phyloP scores from a whole-genome alignment of 2,329 filamentous ascomycete genomes.

The Colletotrichum coccodes region DNA sequence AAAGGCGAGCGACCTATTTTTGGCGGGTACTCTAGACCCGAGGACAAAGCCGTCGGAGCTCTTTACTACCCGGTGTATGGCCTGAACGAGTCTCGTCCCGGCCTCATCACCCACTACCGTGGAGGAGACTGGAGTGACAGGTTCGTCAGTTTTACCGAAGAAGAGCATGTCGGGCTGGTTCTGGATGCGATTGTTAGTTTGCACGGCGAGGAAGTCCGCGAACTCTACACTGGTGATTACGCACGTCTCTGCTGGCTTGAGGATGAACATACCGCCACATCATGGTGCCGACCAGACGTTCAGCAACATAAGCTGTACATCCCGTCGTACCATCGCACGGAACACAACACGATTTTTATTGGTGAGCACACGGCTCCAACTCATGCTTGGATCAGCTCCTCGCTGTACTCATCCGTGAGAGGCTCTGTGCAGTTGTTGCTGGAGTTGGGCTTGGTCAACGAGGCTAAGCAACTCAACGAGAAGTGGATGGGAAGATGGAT shows the following conservation, averaged over 20 bases:
- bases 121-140: slow-evolving; percentile 46
- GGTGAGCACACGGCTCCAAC: slow-evolving; percentile 47
- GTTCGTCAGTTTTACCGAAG: slow-evolving; percentile 53
- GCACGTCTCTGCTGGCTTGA: slow-evolving; percentile 45
- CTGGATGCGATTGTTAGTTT: slow-evolving; percentile 74
- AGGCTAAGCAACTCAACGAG: slow-evolving; percentile 37
- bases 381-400: slow-evolving; percentile 45
- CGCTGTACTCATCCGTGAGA: slow-evolving; percentile 41
- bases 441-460: slow-evolving; percentile 36
- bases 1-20: slow-evolving; percentile 58
- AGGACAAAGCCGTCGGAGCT: slow-evolving; percentile 66
- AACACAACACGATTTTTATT: slow-evolving; percentile 46
- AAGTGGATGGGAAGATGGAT: slow-evolving; percentile 40
- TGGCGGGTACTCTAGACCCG: slow-evolving; percentile 65
- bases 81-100: slow-evolving; percentile 67
- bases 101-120: slow-evolving; percentile 53
- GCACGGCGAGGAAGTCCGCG: slow-evolving; percentile 58
- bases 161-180: slow-evolving; percentile 68
- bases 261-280: slow-evolving; percentile 41
- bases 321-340: slow-evolving; percentile 43
- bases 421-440: slow-evolving; percentile 43
- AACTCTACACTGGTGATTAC: slow-evolving; percentile 44
- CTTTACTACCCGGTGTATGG: slow-evolving; percentile 72
- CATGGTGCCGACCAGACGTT: slow-evolving; percentile 43
- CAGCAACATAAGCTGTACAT: slow-evolving; percentile 46